Conservation (phyloP, 129 eudicot genomes). For the Helianthus annuus region HanXRQr2.0-SUNRISE NC_035435.2:174875568-174876067, state of each 20-base stretch:
- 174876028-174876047: neutral
- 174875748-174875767: neutral
- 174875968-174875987: neutral
- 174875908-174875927: neutral
- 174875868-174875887: slow-evolving; percentile 31
- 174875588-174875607: no score
- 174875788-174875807: neutral
- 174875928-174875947: slow-evolving; percentile 1
- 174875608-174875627: no score
- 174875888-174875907: neutral
- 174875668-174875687: no score
- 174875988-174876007: neutral
- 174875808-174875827: neutral
- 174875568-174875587: no score
- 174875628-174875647: no score
- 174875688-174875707: no score
- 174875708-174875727: no score
- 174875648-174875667: no score
- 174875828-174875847: slow-evolving; percentile 1
- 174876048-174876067: neutral
- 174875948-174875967: slow-evolving; percentile 9
- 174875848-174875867: slow-evolving; percentile 7
- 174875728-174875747: no score
- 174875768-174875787: neutral
- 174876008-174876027: neutral